Base-by-base conservation (phyloP, 495 filamentous ascomycete genomes). In the Aspergillus hancockii region DNA sequence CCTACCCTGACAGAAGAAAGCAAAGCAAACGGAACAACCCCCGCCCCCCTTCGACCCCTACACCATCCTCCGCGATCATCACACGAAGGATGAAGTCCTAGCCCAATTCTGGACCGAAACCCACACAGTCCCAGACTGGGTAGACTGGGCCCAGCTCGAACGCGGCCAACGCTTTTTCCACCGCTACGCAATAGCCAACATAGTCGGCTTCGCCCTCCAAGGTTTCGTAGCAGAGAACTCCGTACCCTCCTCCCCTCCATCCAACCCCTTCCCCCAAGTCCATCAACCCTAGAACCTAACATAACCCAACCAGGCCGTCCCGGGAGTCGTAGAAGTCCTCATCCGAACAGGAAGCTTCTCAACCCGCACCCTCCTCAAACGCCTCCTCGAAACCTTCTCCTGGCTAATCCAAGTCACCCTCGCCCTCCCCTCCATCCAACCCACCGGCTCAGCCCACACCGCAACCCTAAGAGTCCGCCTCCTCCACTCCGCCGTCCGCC, bases 321-420 rank as follows among this genome's bases (percentile, higher is more conserved):
- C 75, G 0, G 74, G 86, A 7, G 81, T 88, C 4, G 83, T 84
- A n/a, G 85, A 90, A 66, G 86, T 85, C 0, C 79, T 90, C 3
- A 78, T 82, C 18, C 76, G 86, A 8, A 91, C 88, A 3, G 87
- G 88, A 5, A 88, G 88, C 0, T 91, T 91, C 71, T 81, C 82
- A 13, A 77, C 76, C 4, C 76, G 83, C 52, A 79, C 84, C 9
- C 81, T 87, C 3, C 76, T 80, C 45, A 75, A 78, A 5, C 70
- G 88, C 25, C 70, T 90, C 49, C 81, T 85, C 43, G 81, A 83
- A 64, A 84, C 81, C 13, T 83, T 78, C 10, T 81, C 82, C 65
- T 85, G 88, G 71, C 81, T 88, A 32, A 73, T 89, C 8, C 82
- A 89, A 74, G 83, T 88, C 57, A 90, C 88, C 0, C 68, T 71